Conservation (phyloP, 2,329 filamentous ascomycete genomes). For the Cladosporium sp. region DNA sequence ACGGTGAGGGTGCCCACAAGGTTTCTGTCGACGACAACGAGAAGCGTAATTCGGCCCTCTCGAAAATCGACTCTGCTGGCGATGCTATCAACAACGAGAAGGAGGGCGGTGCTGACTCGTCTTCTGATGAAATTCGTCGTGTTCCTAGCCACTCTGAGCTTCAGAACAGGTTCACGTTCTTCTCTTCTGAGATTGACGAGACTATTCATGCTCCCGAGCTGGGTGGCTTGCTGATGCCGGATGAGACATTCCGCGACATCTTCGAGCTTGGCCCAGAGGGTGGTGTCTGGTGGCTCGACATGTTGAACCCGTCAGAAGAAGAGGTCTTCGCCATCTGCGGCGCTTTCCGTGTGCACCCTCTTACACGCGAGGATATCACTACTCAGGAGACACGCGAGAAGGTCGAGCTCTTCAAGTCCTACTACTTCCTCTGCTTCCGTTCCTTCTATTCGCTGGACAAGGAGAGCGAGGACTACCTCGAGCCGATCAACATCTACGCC, state of each 20-base stretch:
- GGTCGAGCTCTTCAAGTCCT: slow-evolving; percentile 93
- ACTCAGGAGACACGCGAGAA: slow-evolving; percentile 96
- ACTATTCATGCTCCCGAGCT: slow-evolving; percentile 88
- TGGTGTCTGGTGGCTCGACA: slow-evolving; percentile 98
- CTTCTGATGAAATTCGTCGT: slow-evolving; percentile 20
- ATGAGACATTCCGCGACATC: slow-evolving; percentile 81
- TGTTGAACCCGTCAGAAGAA: slow-evolving; percentile 81
- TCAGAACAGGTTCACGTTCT: slow-evolving; percentile 87
- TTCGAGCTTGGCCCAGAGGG: slow-evolving; percentile 66
- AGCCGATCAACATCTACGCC: slow-evolving; percentile 94
- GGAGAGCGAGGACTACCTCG: slow-evolving; percentile 73
- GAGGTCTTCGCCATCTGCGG: slow-evolving; percentile 85
- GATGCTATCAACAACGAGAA: slow-evolving; percentile 38
- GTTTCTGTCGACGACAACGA: slow-evolving; percentile 21
- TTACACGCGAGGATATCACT: slow-evolving; percentile 93
- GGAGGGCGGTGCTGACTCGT: slow-evolving; percentile 30
- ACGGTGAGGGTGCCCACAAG: slow-evolving; percentile 14
- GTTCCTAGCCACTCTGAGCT: slow-evolving; percentile 22
- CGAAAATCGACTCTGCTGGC: slow-evolving; percentile 23
- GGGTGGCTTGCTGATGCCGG: slow-evolving; percentile 79
- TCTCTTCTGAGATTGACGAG: slow-evolving; percentile 89
- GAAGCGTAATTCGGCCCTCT: slow-evolving; percentile 28
- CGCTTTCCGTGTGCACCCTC: slow-evolving; percentile 88
- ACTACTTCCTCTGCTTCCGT: slow-evolving; percentile 97
- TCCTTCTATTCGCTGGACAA: slow-evolving; percentile 83